phyloP scores from a whole-genome alignment of 768 basidiomycete genomes.

The Lactifluus pinguis region DNA sequence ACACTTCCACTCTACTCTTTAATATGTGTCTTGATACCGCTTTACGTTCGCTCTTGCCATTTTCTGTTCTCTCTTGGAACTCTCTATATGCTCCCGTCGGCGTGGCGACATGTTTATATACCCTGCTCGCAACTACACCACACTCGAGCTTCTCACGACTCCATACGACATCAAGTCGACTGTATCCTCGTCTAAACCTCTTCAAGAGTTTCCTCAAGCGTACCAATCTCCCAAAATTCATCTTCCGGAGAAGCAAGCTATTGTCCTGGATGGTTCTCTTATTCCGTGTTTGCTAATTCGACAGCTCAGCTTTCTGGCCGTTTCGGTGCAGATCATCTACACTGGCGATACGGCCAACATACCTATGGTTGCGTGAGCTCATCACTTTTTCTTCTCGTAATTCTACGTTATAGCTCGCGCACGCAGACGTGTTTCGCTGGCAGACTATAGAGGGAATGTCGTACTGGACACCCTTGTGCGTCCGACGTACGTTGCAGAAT shows the following conservation, averaged over 20 bases:
- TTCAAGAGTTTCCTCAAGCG: conserved; percentile 1
- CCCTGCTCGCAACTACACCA: conserved; percentile 6
- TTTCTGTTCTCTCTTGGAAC: not conserved
- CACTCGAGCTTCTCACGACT: not conserved
- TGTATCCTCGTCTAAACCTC: not conserved
- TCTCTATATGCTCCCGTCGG: conserved; percentile 4
- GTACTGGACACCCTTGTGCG: conserved; percentile 44
- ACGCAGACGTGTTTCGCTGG: conserved; percentile 40
- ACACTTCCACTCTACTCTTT: conserved; percentile 2
- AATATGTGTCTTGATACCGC: not conserved
- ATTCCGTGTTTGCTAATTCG: not conserved
- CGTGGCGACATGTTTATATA: conserved; percentile 13
- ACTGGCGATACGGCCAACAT: conserved; percentile 32
- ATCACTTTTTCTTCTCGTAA: not conserved
- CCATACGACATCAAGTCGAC: not conserved
- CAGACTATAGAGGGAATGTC: conserved; percentile 38
- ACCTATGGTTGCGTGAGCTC: conserved; percentile 46
- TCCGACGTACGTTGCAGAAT: conserved; percentile 35
- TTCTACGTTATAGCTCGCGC: not conserved
- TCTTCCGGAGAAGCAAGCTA: conserved; percentile 23
- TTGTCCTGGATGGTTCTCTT: conserved; percentile 4
- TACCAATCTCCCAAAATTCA: conserved; percentile 22
- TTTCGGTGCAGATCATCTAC: conserved; percentile 37
- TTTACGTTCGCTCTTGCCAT: conserved; percentile 4
- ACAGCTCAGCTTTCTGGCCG: conserved; percentile 36